A percentile compares a stretch with the other conserved stretches of the same genome.
phyloP scores from a whole-genome alignment of 345 rosid genomes.

The Eucalyptus victrix region DNA sequence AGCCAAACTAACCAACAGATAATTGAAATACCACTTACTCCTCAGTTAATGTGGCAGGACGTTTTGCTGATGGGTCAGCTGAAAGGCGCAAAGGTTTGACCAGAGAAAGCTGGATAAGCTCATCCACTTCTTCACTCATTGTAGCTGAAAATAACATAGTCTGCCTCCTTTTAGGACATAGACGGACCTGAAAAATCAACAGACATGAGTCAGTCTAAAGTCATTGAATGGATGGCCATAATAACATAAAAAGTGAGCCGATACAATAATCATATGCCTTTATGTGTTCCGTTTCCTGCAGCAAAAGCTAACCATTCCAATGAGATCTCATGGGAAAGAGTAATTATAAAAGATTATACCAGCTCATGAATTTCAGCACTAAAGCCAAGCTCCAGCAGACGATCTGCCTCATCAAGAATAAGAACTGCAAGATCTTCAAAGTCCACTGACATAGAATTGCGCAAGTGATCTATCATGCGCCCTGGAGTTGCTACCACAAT shows the following conservation, averaged over 20 bases:
- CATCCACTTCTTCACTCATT: constrained; percentile 92
- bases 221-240: background rate
- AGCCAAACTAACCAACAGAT: background rate
- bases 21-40: constrained; percentile 37
- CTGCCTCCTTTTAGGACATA: constrained; percentile 92
- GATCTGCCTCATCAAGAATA: constrained; percentile 96
- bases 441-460: constrained; percentile 89
- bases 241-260: background rate
- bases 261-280: background rate
- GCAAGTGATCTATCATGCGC: constrained; percentile 94
- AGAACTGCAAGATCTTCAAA: constrained; percentile 89
- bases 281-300: background rate
- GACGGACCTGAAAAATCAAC: constrained; percentile 50
- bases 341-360: constrained; percentile 20
- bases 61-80: constrained; percentile 91
- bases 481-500: constrained; percentile 98
- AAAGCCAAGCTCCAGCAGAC: constrained; percentile 93
- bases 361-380: constrained; percentile 88
- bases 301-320: background rate
- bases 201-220: background rate
- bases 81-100: constrained; percentile 93
- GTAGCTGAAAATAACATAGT: constrained; percentile 97
- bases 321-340: background rate
- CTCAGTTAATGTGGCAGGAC: constrained; percentile 79
- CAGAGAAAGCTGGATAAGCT: constrained; percentile 82